phyloP scores from a whole-genome alignment of 495 filamentous ascomycete species.

The Amphirosellinia nigrospora region DNA sequence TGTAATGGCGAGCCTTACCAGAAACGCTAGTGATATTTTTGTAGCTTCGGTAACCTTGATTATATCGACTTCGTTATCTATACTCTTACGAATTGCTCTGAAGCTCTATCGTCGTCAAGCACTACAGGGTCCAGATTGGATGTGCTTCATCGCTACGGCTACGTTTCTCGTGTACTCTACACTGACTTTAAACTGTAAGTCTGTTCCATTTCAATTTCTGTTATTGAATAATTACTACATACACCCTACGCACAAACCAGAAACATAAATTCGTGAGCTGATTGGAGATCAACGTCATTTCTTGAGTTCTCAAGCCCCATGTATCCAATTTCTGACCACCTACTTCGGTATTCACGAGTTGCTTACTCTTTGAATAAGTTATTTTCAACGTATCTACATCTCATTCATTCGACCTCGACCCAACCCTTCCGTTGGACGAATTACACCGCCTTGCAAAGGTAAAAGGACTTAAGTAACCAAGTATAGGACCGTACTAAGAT shows the following conservation, averaged over 20 bases:
- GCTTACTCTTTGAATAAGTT: neutral
- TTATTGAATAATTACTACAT: neutral
- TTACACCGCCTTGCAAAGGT: slow-evolving; percentile 6
- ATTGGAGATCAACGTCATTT: neutral
- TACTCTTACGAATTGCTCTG: neutral
- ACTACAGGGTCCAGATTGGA: neutral
- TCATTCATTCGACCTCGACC: slow-evolving; percentile 8
- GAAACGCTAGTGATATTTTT: neutral
- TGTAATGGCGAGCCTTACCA: neutral
- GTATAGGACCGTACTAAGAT: neutral
- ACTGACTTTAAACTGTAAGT: slow-evolving; percentile 3
- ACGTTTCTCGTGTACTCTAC: neutral
- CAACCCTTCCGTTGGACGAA: neutral
- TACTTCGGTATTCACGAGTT: neutral
- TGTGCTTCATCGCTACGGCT: slow-evolving; percentile 3
- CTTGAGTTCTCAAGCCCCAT: neutral
- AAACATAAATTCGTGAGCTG: neutral
- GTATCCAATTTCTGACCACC: neutral
- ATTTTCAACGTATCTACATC: slow-evolving; percentile 15
- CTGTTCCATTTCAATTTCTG: neutral
- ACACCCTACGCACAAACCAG: neutral
- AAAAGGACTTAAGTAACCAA: neutral
- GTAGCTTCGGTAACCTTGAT: slow-evolving; percentile 2
- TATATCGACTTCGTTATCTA: neutral
- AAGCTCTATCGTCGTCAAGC: neutral